A percentile compares a stretch with the other conserved stretches of the same genome.
These are phyloP conservation scores for Crithidia mellificae DNA, from an alignment of 208 protist genomes.

Conservation along the genomic window DNA sequence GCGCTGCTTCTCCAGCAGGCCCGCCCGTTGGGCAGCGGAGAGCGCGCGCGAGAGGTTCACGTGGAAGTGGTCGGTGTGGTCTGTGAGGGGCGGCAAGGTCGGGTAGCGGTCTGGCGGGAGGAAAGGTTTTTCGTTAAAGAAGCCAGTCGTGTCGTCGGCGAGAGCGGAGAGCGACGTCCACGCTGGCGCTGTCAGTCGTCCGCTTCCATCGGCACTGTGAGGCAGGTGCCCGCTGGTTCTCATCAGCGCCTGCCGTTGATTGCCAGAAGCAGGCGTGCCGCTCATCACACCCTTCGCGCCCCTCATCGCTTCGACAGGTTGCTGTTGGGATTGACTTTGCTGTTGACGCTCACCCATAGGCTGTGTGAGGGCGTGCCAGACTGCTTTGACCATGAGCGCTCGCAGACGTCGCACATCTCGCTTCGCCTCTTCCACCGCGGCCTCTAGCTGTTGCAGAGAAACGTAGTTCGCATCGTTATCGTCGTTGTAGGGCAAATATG, in stretches of 20 bases:
- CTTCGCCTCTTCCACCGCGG: constrained; percentile 40
- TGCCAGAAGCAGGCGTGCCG: background rate
- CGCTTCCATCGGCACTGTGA: background rate
- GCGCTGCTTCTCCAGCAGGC: constrained; percentile 22
- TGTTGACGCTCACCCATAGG: background rate
- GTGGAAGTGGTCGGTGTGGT: constrained; percentile 26
- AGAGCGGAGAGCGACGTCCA: background rate
- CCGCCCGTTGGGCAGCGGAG: constrained; percentile 17
- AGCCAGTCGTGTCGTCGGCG: background rate
- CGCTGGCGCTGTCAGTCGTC: background rate
- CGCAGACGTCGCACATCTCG: constrained; percentile 44
- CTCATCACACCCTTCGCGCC: background rate
- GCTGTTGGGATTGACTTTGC: background rate
- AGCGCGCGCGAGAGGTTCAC: constrained; percentile 35
- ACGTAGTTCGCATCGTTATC: constrained; percentile 1
- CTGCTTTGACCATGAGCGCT: constrained; percentile 54
- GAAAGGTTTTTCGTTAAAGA: constrained; percentile 32
- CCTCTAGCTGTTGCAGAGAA: constrained; percentile 32
- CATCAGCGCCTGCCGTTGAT: background rate
- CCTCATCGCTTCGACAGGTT: background rate
- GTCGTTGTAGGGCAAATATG: background rate
- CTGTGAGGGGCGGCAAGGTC: constrained; percentile 27
- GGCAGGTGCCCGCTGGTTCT: background rate
- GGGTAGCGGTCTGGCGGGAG: constrained; percentile 45
- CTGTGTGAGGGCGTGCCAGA: constrained; percentile 58